These are phyloP conservation scores for Prosopis cineraria DNA, from an alignment of 306 rosid species.

Conservation along the genomic window DNA sequence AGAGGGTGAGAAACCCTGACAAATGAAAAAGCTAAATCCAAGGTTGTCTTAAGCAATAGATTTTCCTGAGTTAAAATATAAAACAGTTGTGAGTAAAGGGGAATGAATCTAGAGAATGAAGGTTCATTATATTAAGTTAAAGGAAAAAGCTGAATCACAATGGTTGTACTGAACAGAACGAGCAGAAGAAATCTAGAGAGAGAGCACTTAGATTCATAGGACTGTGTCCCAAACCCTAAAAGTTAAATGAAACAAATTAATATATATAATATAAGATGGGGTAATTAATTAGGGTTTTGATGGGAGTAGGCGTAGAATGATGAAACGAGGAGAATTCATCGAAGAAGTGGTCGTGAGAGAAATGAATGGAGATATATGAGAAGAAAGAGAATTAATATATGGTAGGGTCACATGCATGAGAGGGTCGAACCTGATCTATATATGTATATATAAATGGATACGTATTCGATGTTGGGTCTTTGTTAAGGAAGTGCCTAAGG, in stretches of 20 bases:
- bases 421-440: too few relatives aligned
- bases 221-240: background rate
- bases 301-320: too few relatives aligned
- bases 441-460: too few relatives aligned
- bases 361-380: too few relatives aligned
- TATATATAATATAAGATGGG: background rate
- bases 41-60: background rate
- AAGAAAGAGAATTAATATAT: too few relatives aligned
- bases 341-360: too few relatives aligned
- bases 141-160: constrained; percentile 21
- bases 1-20: background rate
- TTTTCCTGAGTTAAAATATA: background rate
- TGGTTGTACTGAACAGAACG: constrained; percentile 7
- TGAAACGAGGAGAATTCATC: too few relatives aligned
- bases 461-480: too few relatives aligned
- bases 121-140: background rate
- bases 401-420: too few relatives aligned
- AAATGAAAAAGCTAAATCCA: background rate
- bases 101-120: background rate
- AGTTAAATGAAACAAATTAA: background rate
- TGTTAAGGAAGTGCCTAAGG: too few relatives aligned
- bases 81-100: background rate
- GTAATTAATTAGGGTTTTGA: background rate
- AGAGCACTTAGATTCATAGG: background rate
- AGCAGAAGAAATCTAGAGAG: constrained; percentile 4